phyloP scores from a whole-genome alignment of 805 yeast species.

The Yamadazyma nakazawae region DNA sequence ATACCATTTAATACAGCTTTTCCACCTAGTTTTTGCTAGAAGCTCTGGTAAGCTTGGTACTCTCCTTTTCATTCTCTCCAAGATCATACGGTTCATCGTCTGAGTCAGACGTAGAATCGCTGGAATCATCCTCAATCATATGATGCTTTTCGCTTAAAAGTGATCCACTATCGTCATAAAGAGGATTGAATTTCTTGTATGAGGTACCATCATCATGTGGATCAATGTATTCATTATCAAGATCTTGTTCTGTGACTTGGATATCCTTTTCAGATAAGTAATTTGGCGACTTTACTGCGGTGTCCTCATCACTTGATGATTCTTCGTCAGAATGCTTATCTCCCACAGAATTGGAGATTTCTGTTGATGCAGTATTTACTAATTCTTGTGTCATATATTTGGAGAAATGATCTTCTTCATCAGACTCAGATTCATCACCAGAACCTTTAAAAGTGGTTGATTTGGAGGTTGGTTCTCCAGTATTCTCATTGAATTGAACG shows the following conservation, averaged over 20 bases:
- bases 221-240: slow-evolving; percentile 68
- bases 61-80: slow-evolving; percentile 19
- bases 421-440: slow-evolving; percentile 33
- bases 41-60: slow-evolving; percentile 34
- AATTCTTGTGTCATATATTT: slow-evolving; percentile 76
- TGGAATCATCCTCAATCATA: slow-evolving; percentile 23
- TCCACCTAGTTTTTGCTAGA: slow-evolving; percentile 32
- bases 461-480: not conserved
- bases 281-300: slow-evolving; percentile 1
- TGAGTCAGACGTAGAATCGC: slow-evolving; percentile 28
- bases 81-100: slow-evolving; percentile 28
- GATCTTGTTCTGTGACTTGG: slow-evolving; percentile 15
- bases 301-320: slow-evolving; percentile 45
- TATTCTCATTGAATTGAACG: slow-evolving; percentile 1
- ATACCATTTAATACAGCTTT: not conserved
- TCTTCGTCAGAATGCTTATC: slow-evolving; percentile 26
- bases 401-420: slow-evolving; percentile 57
- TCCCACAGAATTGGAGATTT: slow-evolving; percentile 20
- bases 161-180: slow-evolving; percentile 47
- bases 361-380: slow-evolving; percentile 46
- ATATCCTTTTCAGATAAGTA: slow-evolving; percentile 6
- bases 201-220: slow-evolving; percentile 82
- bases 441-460: not conserved
- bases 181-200: slow-evolving; percentile 61
- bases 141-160: slow-evolving; percentile 13